phyloP scores from a whole-genome alignment of 2,329 filamentous ascomycete species.

The Pestalotiopsis sp. region DNA sequence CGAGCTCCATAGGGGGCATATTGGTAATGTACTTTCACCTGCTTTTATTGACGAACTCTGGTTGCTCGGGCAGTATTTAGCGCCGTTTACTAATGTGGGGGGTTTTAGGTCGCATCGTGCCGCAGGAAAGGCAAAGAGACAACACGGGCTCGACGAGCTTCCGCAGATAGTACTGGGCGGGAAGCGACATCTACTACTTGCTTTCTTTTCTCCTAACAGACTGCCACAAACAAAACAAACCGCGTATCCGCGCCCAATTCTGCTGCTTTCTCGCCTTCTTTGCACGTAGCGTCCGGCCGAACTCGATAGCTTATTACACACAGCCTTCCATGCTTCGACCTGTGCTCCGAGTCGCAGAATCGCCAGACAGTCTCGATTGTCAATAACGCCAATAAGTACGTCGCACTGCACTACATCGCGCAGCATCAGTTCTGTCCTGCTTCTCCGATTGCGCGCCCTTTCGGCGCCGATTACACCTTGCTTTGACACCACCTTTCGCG shows the following conservation, averaged over 20 bases:
- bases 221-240: background rate
- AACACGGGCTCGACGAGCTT: background rate
- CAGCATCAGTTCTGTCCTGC: background rate
- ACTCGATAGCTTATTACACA: background rate
- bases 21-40: background rate
- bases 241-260: background rate
- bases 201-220: background rate
- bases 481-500: slow-evolving; percentile 7
- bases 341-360: slow-evolving; percentile 1
- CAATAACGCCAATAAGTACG: slow-evolving; percentile 5
- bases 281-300: background rate
- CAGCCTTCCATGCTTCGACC: slow-evolving; percentile 4
- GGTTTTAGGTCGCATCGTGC: background rate
- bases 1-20: background rate
- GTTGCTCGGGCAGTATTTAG: background rate
- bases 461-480: background rate
- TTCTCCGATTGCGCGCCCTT: background rate
- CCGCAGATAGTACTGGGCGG: background rate
- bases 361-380: background rate
- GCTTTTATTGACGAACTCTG: background rate
- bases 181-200: slow-evolving; percentile 6
- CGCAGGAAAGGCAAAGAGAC: background rate
- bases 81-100: background rate
- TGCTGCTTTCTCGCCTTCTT: background rate
- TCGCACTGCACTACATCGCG: background rate